Conservation (phyloP, 2,329 filamentous ascomycete species). For the Botrytis byssoidea region DNA sequence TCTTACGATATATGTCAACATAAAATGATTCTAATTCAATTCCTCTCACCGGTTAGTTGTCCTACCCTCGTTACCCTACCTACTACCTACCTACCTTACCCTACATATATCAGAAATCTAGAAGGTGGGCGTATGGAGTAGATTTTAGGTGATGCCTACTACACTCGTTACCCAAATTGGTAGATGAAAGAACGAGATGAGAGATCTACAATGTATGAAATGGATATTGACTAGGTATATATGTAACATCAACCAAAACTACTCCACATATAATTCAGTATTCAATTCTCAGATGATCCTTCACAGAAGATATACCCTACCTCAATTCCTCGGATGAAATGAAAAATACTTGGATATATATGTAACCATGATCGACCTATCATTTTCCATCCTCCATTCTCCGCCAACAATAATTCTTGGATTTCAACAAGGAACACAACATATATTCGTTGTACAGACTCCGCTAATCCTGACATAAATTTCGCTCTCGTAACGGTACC, state of each 20-base stretch:
- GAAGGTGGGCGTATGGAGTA: neutral
- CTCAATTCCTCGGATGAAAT: neutral
- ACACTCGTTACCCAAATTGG: neutral
- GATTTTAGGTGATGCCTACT: neutral
- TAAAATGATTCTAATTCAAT: too few relatives aligned
- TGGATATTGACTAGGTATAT: neutral
- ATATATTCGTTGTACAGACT: conserved; percentile 6
- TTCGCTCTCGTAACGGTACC: neutral
- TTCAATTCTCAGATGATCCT: neutral
- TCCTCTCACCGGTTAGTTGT: neutral
- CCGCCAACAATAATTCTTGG: neutral
- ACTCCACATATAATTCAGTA: neutral
- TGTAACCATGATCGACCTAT: neutral
- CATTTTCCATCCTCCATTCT: neutral
- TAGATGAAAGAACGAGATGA: neutral
- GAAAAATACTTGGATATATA: neutral
- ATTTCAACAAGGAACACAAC: neutral
- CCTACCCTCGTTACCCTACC: neutral
- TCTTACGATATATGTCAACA: neutral
- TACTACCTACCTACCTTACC: too few relatives aligned
- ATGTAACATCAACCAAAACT: neutral
- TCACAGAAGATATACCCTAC: neutral
- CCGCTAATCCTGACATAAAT: neutral
- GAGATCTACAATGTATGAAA: neutral
- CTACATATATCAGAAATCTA: neutral